A percentile compares a stretch with the other conserved stretches of the same genome.
Conservation (phyloP, 2,329 filamentous ascomycete genomes). For the Ophiocordyceps camponoti-saundersi region DNA sequence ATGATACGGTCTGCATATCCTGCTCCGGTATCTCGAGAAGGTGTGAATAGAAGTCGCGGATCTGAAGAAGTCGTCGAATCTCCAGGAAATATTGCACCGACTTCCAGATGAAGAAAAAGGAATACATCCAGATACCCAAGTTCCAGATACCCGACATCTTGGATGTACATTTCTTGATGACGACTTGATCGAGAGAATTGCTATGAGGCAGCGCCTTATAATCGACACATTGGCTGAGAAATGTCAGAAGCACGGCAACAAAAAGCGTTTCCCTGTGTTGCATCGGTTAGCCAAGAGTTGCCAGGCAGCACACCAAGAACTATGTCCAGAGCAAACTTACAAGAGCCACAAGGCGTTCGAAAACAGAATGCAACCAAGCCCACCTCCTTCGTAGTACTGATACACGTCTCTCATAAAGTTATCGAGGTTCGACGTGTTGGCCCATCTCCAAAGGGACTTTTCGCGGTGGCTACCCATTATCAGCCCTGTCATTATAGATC, state of each 20-base stretch:
- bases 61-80: slow-evolving; percentile 52
- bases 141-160: slow-evolving; percentile 64
- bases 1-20: slow-evolving; percentile 88
- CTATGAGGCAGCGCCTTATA: slow-evolving; percentile 59
- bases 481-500: slow-evolving; percentile 12
- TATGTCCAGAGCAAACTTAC: slow-evolving; percentile 26
- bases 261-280: slow-evolving; percentile 62
- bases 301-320: no score
- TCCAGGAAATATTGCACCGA: slow-evolving; percentile 58
- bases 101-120: slow-evolving; percentile 73
- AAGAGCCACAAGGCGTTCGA: slow-evolving; percentile 55
- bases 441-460: slow-evolving; percentile 82
- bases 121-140: slow-evolving; percentile 66
- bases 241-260: slow-evolving; percentile 65
- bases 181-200: slow-evolving; percentile 31
- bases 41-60: slow-evolving; percentile 75
- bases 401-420: slow-evolving; percentile 76
- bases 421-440: slow-evolving; percentile 78
- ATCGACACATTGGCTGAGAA: slow-evolving; percentile 73
- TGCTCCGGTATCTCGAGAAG: slow-evolving; percentile 65
- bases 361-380: slow-evolving; percentile 70
- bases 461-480: slow-evolving; percentile 32
- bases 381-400: slow-evolving; percentile 67
- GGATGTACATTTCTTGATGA: slow-evolving; percentile 58
- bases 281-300: not conserved